Evolutionary conservation across 169 alveolate genomes (phyloP).

Genomic region (Plasmodium yoelii): DNA sequence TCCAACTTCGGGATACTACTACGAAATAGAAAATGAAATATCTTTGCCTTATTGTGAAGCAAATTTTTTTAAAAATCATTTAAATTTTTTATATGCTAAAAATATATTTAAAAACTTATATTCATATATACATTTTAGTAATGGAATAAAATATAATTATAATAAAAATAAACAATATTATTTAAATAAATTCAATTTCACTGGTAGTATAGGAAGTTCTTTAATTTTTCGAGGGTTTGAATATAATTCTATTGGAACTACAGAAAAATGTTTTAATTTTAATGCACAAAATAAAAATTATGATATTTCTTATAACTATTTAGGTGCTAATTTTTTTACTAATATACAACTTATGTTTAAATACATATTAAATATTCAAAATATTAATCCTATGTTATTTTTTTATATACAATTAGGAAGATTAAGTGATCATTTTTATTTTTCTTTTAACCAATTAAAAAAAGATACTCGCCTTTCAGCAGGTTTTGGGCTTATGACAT

Average conservation of each 20-base stretch:
- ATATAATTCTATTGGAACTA: conserved; percentile 33
- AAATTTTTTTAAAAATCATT: conserved; percentile 41
- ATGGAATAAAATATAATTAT: conserved; percentile 61
- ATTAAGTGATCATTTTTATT: conserved; percentile 15
- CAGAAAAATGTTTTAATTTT: conserved; percentile 35
- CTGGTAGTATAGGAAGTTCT: conserved; percentile 71
- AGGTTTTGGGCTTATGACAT: conserved; percentile 73
- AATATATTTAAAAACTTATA: conserved; percentile 5
- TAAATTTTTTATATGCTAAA: conserved; percentile 37
- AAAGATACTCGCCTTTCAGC: conserved; percentile 31
- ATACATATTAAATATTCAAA: conserved; percentile 41
- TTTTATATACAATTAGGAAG: conserved; percentile 61
- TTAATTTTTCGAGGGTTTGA: conserved; percentile 67
- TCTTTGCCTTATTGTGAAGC: conserved; percentile 69
- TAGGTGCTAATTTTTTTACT: conserved; percentile 60
- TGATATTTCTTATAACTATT: conserved; percentile 37
- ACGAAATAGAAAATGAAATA: conserved; percentile 56
- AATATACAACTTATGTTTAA: conserved; percentile 47
- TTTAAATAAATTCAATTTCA: conserved; percentile 37
- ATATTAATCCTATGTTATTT: conserved; percentile 53
- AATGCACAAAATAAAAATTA: conserved; percentile 24
- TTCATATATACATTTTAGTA: conserved; percentile 48
- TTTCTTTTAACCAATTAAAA: conserved; percentile 31
- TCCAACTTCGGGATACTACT: conserved; percentile 56
- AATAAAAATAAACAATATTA: neutral